phyloP scores from a whole-genome alignment of 2,329 filamentous ascomycete species.

The Hypoxylon sp. region DNA sequence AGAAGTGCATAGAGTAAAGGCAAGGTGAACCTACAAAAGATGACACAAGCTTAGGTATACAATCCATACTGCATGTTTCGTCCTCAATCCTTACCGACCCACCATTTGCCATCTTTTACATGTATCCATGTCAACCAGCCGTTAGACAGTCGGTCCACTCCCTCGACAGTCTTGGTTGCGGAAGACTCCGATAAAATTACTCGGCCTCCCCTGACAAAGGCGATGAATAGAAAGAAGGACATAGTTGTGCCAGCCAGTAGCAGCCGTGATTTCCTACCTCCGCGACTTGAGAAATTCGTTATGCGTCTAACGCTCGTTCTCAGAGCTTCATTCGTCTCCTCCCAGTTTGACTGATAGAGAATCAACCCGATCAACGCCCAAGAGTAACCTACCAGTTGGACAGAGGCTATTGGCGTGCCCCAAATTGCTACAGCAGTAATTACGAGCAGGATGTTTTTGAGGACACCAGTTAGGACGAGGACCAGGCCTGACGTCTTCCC shows the following conservation, averaged over 20 bases:
- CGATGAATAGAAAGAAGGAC: constrained; percentile 10
- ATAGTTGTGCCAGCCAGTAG: constrained; percentile 11
- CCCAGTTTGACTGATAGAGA: constrained; percentile 59
- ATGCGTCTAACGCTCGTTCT: constrained; percentile 1
- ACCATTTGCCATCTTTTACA: constrained; percentile 23
- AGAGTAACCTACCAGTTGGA: constrained; percentile 83
- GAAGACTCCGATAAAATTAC: neutral
- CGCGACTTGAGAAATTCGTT: neutral
- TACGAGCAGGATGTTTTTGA: constrained; percentile 90
- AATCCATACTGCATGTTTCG: neutral
- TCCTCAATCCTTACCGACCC: constrained; percentile 14
- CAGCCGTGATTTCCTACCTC: constrained; percentile 15
- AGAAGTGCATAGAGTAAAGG: neutral
- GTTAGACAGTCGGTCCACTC: constrained; percentile 12
- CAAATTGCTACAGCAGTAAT: constrained; percentile 81
- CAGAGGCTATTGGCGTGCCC: constrained; percentile 75
- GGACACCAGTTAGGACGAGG: constrained; percentile 85
- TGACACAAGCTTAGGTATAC: neutral
- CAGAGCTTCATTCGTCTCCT: constrained; percentile 24
- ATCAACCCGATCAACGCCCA: constrained; percentile 70
- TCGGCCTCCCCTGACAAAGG: neutral
- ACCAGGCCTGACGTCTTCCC: constrained; percentile 89
- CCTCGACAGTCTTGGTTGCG: constrained; percentile 5
- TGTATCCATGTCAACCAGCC: constrained; percentile 31
- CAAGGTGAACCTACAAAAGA: constrained; percentile 11